Evolutionary conservation across 331 rosid genomes (phyloP).

Genomic region (Saraca asoca): DNA sequence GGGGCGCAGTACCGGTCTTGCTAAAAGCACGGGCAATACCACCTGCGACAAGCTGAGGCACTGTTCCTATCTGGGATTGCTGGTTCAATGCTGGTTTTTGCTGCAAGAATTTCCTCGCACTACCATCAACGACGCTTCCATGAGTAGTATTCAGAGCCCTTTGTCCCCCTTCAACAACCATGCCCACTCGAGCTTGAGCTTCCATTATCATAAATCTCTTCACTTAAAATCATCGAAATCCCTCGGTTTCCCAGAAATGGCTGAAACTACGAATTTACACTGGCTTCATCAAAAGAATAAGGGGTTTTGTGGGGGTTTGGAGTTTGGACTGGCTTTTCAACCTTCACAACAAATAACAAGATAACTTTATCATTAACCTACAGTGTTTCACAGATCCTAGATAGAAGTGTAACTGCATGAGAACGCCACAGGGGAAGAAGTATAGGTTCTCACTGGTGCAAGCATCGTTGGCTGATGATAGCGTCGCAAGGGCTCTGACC

Average conservation of each 20-base stretch:
- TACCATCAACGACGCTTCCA: constrained; percentile 45
- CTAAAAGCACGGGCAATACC: constrained; percentile 85
- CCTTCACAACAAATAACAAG: no score
- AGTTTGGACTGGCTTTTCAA: no score
- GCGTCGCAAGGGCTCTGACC: no score
- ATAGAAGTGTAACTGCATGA: no score
- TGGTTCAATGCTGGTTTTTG: constrained; percentile 48
- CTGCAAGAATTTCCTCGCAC: constrained; percentile 44
- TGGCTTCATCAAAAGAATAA: no score
- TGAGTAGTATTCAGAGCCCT: constrained; percentile 54
- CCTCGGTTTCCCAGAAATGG: background rate
- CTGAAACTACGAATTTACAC: background rate
- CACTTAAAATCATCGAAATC: background rate
- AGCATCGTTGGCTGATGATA: no score
- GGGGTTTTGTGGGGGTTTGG: no score
- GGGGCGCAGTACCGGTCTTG: constrained; percentile 87
- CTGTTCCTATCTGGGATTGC: constrained; percentile 61
- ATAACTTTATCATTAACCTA: no score
- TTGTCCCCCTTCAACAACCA: constrained; percentile 63
- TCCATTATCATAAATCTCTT: constrained; percentile 45
- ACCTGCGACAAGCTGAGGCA: constrained; percentile 68
- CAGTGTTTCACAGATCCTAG: no score
- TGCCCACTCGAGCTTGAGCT: constrained; percentile 59
- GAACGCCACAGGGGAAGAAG: no score
- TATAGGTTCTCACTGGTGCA: no score